Conservation (phyloP, 2,329 filamentous ascomycete species). For the Xylaria polymorpha region DNA sequence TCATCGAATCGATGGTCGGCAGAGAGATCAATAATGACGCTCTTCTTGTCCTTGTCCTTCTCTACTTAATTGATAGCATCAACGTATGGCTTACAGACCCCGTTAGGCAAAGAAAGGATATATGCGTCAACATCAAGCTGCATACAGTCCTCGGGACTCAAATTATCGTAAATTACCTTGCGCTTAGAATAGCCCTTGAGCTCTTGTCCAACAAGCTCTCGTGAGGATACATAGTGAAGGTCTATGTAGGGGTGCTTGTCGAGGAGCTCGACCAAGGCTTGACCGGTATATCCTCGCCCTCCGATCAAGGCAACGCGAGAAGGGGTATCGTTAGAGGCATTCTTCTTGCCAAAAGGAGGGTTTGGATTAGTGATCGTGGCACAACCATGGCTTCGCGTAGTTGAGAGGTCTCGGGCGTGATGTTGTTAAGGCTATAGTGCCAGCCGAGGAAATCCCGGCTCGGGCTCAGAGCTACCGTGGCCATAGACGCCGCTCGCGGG, state of each 20-base stretch:
- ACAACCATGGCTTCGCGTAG: too few species aligned
- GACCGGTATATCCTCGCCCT: slow-evolving; percentile 82
- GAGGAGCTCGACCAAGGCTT: slow-evolving; percentile 87
- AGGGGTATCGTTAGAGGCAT: slow-evolving; percentile 36
- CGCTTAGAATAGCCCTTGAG: slow-evolving; percentile 91
- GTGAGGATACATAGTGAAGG: slow-evolving; percentile 89
- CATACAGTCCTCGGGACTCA: slow-evolving; percentile 85
- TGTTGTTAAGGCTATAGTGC: too few species aligned
- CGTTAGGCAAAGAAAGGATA: slow-evolving; percentile 97
- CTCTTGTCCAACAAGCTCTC: slow-evolving; percentile 87
- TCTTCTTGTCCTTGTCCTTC: too few species aligned
- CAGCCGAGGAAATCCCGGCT: too few species aligned
- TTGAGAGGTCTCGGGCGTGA: too few species aligned
- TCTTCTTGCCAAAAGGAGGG: too few species aligned
- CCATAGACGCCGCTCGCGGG: too few species aligned
- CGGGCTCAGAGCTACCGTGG: too few species aligned
- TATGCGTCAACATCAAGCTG: slow-evolving; percentile 94
- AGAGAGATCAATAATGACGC: slow-evolving; percentile 89
- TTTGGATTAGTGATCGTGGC: too few species aligned
- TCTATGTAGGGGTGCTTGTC: slow-evolving; percentile 92
- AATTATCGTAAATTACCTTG: slow-evolving; percentile 90
- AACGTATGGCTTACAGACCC: slow-evolving; percentile 92
- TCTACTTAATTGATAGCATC: slow-evolving; percentile 57
- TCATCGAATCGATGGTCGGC: slow-evolving; percentile 93
- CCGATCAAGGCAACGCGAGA: slow-evolving; percentile 36